Evolutionary conservation across 2,329 filamentous ascomycete genomes (phyloP).

Genomic region (Aspergillus alliaceus): DNA sequence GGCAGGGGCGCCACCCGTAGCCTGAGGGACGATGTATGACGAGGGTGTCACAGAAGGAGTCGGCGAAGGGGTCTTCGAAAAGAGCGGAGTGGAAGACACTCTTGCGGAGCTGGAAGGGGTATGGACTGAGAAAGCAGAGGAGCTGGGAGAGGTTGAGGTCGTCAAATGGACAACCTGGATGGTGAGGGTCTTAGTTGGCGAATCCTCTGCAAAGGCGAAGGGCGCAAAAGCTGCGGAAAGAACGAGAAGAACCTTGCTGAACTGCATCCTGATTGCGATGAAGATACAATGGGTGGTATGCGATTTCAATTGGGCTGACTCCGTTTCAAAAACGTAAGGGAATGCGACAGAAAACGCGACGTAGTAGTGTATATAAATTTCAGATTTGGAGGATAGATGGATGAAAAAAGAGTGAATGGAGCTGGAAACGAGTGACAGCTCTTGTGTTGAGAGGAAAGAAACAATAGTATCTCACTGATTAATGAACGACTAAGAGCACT

Average conservation of each 20-base stretch:
- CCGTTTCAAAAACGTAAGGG: background rate
- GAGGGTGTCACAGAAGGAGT: constrained; percentile 10
- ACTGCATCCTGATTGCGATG: constrained; percentile 28
- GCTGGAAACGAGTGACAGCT: constrained; percentile 36
- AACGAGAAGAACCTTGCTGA: constrained; percentile 35
- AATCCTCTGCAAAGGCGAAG: constrained; percentile 27
- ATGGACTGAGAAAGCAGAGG: constrained; percentile 11
- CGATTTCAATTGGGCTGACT: background rate
- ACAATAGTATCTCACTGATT: too few species aligned
- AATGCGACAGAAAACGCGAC: background rate
- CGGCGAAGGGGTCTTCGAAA: background rate
- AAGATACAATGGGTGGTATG: background rate
- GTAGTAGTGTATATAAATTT: background rate
- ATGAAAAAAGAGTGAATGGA: constrained; percentile 32
- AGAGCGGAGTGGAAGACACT: constrained; percentile 9
- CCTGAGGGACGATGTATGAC: constrained; percentile 12
- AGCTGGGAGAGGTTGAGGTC: constrained; percentile 13
- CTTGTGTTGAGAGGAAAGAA: constrained; percentile 20
- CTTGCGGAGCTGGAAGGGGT: constrained; percentile 12
- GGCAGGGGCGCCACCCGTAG: constrained; percentile 22
- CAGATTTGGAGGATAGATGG: too few species aligned
- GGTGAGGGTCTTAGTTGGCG: constrained; percentile 29
- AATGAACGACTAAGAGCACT: constrained; percentile 24
- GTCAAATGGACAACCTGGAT: constrained; percentile 22
- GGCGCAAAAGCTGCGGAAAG: constrained; percentile 28